Evolutionary conservation across 1,284 basidiomycete genomes (phyloP).

Genomic region (Fomes fomentarius): DNA sequence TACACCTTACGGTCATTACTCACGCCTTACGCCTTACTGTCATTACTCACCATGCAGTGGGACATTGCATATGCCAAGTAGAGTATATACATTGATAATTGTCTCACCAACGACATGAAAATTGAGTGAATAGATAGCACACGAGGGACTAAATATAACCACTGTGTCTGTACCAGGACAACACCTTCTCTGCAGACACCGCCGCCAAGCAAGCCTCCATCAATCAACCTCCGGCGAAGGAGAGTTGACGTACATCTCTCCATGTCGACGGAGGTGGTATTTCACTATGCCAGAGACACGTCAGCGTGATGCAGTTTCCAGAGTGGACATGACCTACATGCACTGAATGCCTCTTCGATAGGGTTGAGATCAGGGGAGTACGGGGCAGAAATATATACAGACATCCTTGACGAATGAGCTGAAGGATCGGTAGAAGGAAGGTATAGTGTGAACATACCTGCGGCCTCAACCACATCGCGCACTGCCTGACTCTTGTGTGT

Average conservation of each 20-base stretch:
- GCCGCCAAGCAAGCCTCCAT: slow-evolving; percentile 25
- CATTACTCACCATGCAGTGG: no score
- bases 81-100: no score
- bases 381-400: slow-evolving; percentile 3
- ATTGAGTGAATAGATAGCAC: no score
- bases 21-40: no score
- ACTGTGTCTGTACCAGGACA: slow-evolving; percentile 28
- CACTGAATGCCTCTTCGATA: slow-evolving; percentile 9
- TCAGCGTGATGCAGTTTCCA: background rate
- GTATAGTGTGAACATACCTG: slow-evolving; percentile 8
- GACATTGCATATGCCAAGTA: no score
- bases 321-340: background rate
- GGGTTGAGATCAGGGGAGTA: slow-evolving; percentile 12
- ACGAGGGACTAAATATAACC: background rate
- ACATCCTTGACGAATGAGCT: slow-evolving; percentile 12
- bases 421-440: slow-evolving; percentile 16
- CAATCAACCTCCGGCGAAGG: slow-evolving; percentile 1
- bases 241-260: background rate
- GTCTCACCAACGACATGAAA: no score
- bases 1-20: no score
- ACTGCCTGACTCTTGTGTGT: slow-evolving; percentile 33
- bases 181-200: slow-evolving; percentile 29
- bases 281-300: background rate
- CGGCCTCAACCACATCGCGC: slow-evolving; percentile 24
- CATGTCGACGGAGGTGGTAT: slow-evolving; percentile 4